Percentiles rank a stretch among this genome's conserved stretches.
Evolutionary conservation across 148 eudicot genomes (phyloP).

Genomic region (Rheum nobile): DNA sequence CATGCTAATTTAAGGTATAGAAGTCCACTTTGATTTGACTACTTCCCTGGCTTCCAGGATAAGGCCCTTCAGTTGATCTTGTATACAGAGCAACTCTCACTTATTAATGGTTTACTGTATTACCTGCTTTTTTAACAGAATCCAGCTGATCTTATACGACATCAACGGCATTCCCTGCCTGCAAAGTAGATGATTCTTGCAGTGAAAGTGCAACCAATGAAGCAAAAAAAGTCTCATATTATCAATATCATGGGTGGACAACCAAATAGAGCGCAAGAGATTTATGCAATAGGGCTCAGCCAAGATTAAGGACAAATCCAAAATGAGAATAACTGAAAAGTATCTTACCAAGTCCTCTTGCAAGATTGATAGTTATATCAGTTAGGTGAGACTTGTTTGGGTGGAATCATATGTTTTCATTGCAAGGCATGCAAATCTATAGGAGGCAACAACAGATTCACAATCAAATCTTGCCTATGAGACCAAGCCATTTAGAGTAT

Average conservation of each 20-base stretch:
- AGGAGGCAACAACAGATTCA: conserved; percentile 60
- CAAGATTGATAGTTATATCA: conserved; percentile 71
- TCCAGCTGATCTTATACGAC: conserved; percentile 66
- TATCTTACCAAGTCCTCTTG: conserved; percentile 70
- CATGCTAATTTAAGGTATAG: background rate
- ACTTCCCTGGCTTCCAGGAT: background rate
- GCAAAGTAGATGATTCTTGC: conserved; percentile 15
- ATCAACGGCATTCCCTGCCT: conserved; percentile 63
- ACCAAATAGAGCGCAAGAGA: background rate
- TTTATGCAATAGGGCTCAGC: background rate
- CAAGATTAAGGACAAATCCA: background rate
- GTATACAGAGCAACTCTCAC: background rate
- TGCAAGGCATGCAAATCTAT: conserved; percentile 61
- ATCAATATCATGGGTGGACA: background rate
- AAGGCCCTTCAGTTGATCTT: background rate
- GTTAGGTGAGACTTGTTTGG: conserved; percentile 25
- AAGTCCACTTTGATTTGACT: background rate
- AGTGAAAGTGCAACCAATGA: conserved; percentile 8
- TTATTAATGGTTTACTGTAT: background rate
- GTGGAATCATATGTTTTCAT: conserved; percentile 27
- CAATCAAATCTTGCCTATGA: conserved; percentile 66
- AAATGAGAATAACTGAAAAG: background rate
- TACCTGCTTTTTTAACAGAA: conserved; percentile 55
- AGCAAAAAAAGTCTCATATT: background rate
- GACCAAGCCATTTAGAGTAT: conserved; percentile 75